Evolutionary conservation across 208 protist genomes (phyloP), one percentile per base, ranked within the genome.

Genomic region (Porcisia deanei): DNA sequence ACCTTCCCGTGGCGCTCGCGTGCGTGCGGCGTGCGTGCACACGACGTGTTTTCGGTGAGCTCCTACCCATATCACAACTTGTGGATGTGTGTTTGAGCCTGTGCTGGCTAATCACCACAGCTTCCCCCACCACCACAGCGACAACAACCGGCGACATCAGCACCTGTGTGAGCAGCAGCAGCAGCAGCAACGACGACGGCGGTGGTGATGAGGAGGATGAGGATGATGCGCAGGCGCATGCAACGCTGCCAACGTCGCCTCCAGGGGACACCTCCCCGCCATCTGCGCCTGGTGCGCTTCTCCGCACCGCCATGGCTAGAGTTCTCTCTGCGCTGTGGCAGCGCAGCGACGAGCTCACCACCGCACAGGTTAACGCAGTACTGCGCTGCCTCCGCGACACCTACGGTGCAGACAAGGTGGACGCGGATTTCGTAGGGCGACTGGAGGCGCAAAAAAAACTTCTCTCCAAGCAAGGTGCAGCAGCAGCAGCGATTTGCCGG

Each of bases 281-380:
- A 16, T 49, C 69, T 8, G 10, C 49, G 9, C 39, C 71, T 47
- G 45, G 25, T 34, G 58, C 47, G 14, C n/a, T 75, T 45, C 49
- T 81, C n/a, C 63, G 74, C 8, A 69, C 75, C 22, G 81, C 83
- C 43, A 76, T 93, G 71, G 73, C 71, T 4, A 72, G 77, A 4
- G 86, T 90, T 3, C 73, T 96, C 45, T 87, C 87, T 69, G 89
- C 89, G 43, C 74, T 96, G 37, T 96, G 92, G 92, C 66, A 79
- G 22, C 85, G 92, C 59, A 84, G 80, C 37, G 92, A 96, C 22
- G 92, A 96, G 73, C 75, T 94, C 8, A 18, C 69, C 16, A 25
- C 41, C 22, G 20, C 37, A 34, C 89, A 96, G 7, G 71, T 94
- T 18, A 60, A 88, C 65, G 92, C 89, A 1, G 20, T 96, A 47